These are phyloP conservation scores for Rostrohypoxylon terebratum DNA, from an alignment of 495 filamentous ascomycete species.

Conservation along the genomic window DNA sequence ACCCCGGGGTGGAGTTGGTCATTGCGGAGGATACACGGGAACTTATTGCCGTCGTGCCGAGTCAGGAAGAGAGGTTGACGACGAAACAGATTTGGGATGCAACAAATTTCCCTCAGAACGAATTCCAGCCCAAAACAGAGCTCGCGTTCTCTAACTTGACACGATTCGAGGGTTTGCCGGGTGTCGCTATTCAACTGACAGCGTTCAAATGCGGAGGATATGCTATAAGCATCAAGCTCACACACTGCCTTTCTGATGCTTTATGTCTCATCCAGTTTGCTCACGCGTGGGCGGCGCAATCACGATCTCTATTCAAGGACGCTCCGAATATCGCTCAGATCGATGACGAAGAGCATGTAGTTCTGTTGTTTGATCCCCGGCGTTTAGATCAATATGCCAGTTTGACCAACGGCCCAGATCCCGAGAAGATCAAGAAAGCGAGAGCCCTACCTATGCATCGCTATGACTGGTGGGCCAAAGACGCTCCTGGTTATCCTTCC, in stretches of 20 bases:
- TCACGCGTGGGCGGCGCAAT: slow-evolving; percentile 56
- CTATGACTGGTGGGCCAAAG: slow-evolving; percentile 51
- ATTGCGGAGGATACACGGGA: slow-evolving; percentile 32
- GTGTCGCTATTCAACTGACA: slow-evolving; percentile 55
- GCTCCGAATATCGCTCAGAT: background rate
- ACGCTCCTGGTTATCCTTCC: slow-evolving; percentile 41
- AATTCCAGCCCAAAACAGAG: slow-evolving; percentile 31
- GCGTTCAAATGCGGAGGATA: slow-evolving; percentile 57
- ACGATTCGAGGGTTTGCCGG: slow-evolving; percentile 48
- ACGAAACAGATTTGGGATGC: slow-evolving; percentile 48
- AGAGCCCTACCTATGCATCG: slow-evolving; percentile 52
- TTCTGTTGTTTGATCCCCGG: slow-evolving; percentile 51
- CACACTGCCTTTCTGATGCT: slow-evolving; percentile 64
- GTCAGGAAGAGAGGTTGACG: slow-evolving; percentile 43
- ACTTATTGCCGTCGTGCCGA: slow-evolving; percentile 48
- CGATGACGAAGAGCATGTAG: background rate
- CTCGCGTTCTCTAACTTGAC: slow-evolving; percentile 42
- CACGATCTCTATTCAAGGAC: slow-evolving; percentile 20
- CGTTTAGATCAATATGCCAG: slow-evolving; percentile 48
- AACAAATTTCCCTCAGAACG: slow-evolving; percentile 37
- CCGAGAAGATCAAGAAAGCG: slow-evolving; percentile 39
- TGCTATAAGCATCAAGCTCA: slow-evolving; percentile 55
- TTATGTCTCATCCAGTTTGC: slow-evolving; percentile 59
- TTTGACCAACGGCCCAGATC: slow-evolving; percentile 47
- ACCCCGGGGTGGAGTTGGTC: slow-evolving; percentile 47